Evolutionary conservation across 345 rosid species (phyloP).

Genomic region (Turritis glabra): DNA sequence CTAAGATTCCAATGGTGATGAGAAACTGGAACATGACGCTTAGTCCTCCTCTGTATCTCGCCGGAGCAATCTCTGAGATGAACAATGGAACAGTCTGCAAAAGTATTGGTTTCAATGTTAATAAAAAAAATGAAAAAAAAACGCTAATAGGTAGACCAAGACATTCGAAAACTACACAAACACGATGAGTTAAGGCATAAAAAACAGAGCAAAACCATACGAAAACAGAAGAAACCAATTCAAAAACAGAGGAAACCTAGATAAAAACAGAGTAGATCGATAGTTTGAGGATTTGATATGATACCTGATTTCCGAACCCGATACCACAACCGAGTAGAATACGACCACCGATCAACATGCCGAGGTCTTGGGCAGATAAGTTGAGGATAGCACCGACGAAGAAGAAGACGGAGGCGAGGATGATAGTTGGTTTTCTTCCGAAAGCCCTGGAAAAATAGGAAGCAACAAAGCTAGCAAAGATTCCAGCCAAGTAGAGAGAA

Average conservation of each 20-base stretch:
- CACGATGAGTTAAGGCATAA: neutral
- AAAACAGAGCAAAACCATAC: neutral
- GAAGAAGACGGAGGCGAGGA: conserved; percentile 64
- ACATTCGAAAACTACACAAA: too few species aligned
- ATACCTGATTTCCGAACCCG: conserved; percentile 79
- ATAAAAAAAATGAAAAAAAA: neutral
- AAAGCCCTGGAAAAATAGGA: conserved; percentile 42
- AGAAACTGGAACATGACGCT: conserved; percentile 68
- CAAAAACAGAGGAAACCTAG: neutral
- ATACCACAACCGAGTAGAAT: conserved; percentile 63
- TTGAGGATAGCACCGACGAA: conserved; percentile 58
- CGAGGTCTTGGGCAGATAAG: conserved; percentile 41
- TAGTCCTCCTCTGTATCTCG: conserved; percentile 63
- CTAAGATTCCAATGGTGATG: conserved; percentile 65
- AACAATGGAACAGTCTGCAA: conserved; percentile 76
- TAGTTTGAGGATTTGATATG: neutral
- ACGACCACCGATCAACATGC: conserved; percentile 65
- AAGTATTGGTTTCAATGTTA: neutral
- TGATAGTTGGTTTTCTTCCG: conserved; percentile 61
- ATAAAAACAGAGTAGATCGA: neutral
- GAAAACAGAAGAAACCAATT: neutral
- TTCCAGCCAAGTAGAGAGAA: conserved; percentile 75
- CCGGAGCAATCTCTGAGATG: conserved; percentile 78
- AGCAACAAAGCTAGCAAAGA: conserved; percentile 52
- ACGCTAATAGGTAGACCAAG: neutral